Evolutionary conservation across 768 basidiomycete species (phyloP).

Genomic region (Russula abietina): DNA sequence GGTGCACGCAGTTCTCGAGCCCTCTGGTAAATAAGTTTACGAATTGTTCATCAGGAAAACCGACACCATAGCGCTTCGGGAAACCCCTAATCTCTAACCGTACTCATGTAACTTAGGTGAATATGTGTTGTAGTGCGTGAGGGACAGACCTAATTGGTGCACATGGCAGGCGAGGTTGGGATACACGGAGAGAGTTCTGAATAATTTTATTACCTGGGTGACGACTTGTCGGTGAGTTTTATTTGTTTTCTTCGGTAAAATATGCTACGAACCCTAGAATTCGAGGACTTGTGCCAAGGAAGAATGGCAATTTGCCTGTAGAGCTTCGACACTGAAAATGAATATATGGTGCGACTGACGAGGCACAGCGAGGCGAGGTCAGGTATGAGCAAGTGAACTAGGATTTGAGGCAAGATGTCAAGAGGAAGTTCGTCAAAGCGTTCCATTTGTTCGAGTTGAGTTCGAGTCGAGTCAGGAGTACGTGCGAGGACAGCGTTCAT

Average conservation of each 20-base stretch:
- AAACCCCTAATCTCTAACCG: conserved; percentile 66
- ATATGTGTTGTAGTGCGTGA: not conserved
- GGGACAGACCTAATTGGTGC: conserved; percentile 48
- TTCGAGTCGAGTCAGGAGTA: too few species aligned
- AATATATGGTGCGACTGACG: conserved; percentile 52
- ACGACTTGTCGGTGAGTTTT: not conserved
- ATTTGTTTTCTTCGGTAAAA: not conserved
- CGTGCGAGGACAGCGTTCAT: too few species aligned
- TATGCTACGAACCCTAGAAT: conserved; percentile 42
- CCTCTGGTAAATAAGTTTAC: conserved; percentile 42
- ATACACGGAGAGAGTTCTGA: conserved; percentile 50
- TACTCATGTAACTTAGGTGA: conserved; percentile 3
- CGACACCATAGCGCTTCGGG: conserved; percentile 44
- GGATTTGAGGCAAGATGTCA: conserved; percentile 55
- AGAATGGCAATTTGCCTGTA: conserved; percentile 59
- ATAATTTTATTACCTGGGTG: conserved; percentile 52
- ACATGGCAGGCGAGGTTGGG: conserved; percentile 56
- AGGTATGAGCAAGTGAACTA: conserved; percentile 46
- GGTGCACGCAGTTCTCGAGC: conserved; percentile 53
- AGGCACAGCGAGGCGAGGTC: conserved; percentile 46
- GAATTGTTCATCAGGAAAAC: conserved; percentile 32
- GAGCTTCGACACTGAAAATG: conserved; percentile 44
- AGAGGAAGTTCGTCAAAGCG: conserved; percentile 54
- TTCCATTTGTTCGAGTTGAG: conserved; percentile 1
- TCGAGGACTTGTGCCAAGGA: conserved; percentile 65